Evolutionary conservation across 139 green algal genomes (phyloP).

Genomic region (Coelastrella sp.): DNA sequence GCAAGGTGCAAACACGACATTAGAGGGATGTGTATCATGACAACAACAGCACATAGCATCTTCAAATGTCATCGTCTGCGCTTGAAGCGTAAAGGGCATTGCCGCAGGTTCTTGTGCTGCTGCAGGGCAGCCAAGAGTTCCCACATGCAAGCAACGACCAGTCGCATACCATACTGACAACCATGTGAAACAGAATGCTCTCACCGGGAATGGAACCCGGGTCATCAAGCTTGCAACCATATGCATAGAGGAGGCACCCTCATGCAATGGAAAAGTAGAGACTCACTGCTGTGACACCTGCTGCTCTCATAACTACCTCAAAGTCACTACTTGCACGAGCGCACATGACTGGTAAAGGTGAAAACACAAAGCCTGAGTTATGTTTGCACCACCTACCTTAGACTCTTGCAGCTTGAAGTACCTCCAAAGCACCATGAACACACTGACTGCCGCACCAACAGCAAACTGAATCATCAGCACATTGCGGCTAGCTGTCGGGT

Average conservation of each 20-base stretch:
- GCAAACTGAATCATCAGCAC: constrained; percentile 58
- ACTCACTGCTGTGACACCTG: too few species aligned
- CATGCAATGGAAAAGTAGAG: too few species aligned
- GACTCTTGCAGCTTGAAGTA: constrained; percentile 58
- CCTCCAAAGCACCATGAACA: constrained; percentile 60
- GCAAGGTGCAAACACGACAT: neutral
- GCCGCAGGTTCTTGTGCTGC: too few species aligned
- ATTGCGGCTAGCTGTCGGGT: neutral
- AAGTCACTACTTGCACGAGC: neutral
- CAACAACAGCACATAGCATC: neutral
- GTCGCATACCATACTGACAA: too few species aligned
- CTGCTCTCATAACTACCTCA: too few species aligned
- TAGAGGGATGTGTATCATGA: neutral
- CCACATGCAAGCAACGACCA: too few species aligned
- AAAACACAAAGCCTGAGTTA: neutral
- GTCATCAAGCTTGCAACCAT: too few species aligned
- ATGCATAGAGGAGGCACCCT: too few species aligned
- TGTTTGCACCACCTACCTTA: constrained; percentile 7
- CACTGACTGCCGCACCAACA: constrained; percentile 50
- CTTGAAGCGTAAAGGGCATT: too few species aligned
- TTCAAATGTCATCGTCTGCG: neutral
- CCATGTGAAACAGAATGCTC: too few species aligned
- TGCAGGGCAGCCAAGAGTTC: too few species aligned
- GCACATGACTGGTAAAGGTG: neutral
- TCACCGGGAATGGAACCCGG: too few species aligned